These are phyloP conservation scores for Talaromyces sp. DNA, from an alignment of 2,329 filamentous ascomycete genomes.

Conservation along the genomic window DNA sequence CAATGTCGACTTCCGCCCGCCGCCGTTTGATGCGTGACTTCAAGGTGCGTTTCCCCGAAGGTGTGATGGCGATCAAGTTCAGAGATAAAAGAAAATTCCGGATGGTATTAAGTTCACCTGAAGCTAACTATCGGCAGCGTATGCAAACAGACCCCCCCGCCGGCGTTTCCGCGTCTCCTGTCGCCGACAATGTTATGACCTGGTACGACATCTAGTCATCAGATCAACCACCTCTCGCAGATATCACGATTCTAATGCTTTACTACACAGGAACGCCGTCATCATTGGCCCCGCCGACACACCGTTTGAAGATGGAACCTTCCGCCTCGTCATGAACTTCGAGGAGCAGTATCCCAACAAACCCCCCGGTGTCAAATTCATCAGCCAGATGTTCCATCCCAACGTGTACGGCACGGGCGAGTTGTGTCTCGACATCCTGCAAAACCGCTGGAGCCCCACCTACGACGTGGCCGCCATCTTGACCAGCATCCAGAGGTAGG, in stretches of 20 bases:
- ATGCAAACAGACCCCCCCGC: constrained; percentile 99
- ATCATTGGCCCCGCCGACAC: constrained; percentile 97
- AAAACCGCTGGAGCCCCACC: constrained; percentile 97
- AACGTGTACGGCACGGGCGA: constrained; percentile 98
- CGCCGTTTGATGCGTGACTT: constrained; percentile 98
- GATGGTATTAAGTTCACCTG: neutral
- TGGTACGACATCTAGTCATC: constrained; percentile 20
- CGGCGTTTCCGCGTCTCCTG: constrained; percentile 90
- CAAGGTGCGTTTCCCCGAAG: constrained; percentile 62
- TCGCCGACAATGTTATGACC: constrained; percentile 54
- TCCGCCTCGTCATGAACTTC: constrained; percentile 97
- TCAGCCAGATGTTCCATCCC: constrained; percentile 98
- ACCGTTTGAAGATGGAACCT: constrained; percentile 96
- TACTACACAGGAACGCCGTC: constrained; percentile 75
- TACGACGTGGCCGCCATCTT: constrained; percentile 97
- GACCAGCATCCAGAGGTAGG: constrained; percentile 93
- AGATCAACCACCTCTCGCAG: neutral
- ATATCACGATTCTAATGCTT: constrained; percentile 19
- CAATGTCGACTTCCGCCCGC: constrained; percentile 88
- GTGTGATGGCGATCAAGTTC: neutral
- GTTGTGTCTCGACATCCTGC: constrained; percentile 90
- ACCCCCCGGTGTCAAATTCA: constrained; percentile 95
- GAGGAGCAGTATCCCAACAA: constrained; percentile 99
- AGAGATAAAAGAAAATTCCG: neutral
- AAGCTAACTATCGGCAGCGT: constrained; percentile 53